Evolutionary conservation across 352 stramenopile species (phyloP), one percentile per base, ranked within the genome.

Genomic region (Pythium phragmiticola): DNA sequence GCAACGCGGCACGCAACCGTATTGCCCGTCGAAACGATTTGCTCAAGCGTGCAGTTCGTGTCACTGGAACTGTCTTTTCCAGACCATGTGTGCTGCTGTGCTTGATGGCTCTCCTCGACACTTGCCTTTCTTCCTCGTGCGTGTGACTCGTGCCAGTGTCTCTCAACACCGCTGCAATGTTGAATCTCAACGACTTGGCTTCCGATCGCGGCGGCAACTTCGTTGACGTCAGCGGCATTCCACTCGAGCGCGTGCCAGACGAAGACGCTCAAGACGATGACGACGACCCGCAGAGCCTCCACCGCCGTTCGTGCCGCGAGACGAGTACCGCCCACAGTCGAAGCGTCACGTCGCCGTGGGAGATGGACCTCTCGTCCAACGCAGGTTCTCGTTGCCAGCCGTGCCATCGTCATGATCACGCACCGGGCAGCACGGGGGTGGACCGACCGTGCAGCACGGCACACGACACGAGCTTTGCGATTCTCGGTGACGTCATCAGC

Each of bases 181-280:
- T 65, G 21, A 65, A 65, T 41, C 48, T 65, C 14, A 43, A 65
- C 30, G 58, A 65, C 26, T 23, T 65, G 34, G 58, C 23, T 17
- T 58, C 45, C 28, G 49, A 41, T 13, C 41, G 52, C 21, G 60
- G 36, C 11, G n/a, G n/a, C 2, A 60, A 56, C 33, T 66, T 66
- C 42, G 55, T 66, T 13, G 60, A 53, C 50, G 42, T 60, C 14
- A 60, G 51, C 41, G 34, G 41, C 30, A 46, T 53, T n/a, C 42
- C 47, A 21, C 60, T 48, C 50, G 55, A 66, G 51, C 30, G 30
- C 46, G 34, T 45, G 34, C 55, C 55, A 7, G 60, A 60, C 14
- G 49, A 66, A 17, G 41, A 60, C 54, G 41, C 53, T 7, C 23
- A 61, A 23, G 21, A 48, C n/a, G n/a, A 7, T n/a, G 39, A 36